A percentile compares a stretch with the other conserved stretches of the same genome.
These are phyloP conservation scores for Sungouiozyma intestinalis DNA, from an alignment of 805 yeast species.

Conservation along the genomic window DNA sequence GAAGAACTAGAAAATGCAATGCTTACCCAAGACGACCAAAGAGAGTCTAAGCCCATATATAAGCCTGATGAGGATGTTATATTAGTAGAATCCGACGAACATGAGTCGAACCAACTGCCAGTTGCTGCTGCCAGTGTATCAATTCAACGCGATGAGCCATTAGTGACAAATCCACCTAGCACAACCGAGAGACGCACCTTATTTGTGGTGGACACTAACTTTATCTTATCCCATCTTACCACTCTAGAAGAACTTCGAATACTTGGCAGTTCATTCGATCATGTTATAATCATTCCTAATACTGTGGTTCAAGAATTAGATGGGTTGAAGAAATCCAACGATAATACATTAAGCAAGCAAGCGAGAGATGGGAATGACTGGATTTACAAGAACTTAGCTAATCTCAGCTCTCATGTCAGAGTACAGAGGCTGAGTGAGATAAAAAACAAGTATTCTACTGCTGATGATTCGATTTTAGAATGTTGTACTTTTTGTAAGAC, in stretches of 20 bases:
- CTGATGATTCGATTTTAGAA: slow-evolving; percentile 81
- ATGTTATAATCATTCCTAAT: slow-evolving; percentile 54
- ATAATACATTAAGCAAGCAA: slow-evolving; percentile 37
- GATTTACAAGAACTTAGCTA: slow-evolving; percentile 55
- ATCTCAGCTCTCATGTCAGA: slow-evolving; percentile 37
- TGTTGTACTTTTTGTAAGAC: slow-evolving; percentile 60
- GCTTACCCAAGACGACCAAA: not conserved
- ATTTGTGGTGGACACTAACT: slow-evolving; percentile 75
- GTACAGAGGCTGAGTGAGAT: slow-evolving; percentile 57
- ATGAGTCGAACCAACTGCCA: not conserved
- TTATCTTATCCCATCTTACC: slow-evolving; percentile 56
- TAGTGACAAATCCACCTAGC: not conserved
- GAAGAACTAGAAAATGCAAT: not conserved
- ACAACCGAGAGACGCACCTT: slow-evolving; percentile 20
- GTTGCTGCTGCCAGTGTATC: not conserved
- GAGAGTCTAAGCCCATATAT: not conserved
- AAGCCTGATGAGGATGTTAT: not conserved
- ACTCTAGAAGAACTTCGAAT: slow-evolving; percentile 43
- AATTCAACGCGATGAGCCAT: not conserved
- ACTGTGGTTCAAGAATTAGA: slow-evolving; percentile 73
- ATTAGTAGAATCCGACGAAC: not conserved
- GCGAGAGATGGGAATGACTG: slow-evolving; percentile 73
- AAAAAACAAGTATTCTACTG: slow-evolving; percentile 34
- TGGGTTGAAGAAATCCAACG: slow-evolving; percentile 49
- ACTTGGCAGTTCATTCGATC: slow-evolving; percentile 33